Evolutionary conservation across 768 basidiomycete species (phyloP), one percentile per base, ranked within the genome.

Genomic region (Gloeophyllum trabeum): DNA sequence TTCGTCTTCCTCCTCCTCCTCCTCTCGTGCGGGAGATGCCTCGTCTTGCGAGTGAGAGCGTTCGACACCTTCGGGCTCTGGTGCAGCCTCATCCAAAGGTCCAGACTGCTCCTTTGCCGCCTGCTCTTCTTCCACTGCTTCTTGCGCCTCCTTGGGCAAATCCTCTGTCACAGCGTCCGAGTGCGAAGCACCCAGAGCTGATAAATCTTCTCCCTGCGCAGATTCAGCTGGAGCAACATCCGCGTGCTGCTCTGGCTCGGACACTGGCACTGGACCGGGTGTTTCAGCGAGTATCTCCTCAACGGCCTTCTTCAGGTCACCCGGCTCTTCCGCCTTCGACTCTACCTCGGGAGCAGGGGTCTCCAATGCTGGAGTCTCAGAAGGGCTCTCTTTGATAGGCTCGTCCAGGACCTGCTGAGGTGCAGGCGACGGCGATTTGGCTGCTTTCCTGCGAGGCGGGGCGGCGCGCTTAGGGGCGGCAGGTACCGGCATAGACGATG

Each of bases 391-490:
- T 24, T 28, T 34, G 1, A 40, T 35, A 7, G 39, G 25, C 28
- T 40, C 40, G 10, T 37, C 36, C 24, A 14, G 19, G 7, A 12
- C 19, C 10, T 24, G 13, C 6, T 21, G 12, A 23, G 44, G 48
- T 4, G 53, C 48, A 5, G 69, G 60, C 7, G 69, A 59, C n/a
- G 66, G 61, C 1, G 74, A 69, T 56, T 75, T 81, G 37, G 63
- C 63, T 4, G 67, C 54, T 52, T 83, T 82, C 60, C 70, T 78
- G 32, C 86, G 67, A 6, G 88, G 87, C 38, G 83, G 85, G 3
- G 70, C 86, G 20, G 83, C 71, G 4, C 87, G 73, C 35, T 81
- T 76, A 34, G 87, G 86, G 14, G 66, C 79, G 12, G 74, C 71
- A 12, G 86, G 84, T 3, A 85, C 66, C 18, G 86, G 84, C 79